These are phyloP conservation scores for Dichotomocladium elegans DNA, from an alignment of 371 early-diverging fungal species.

Conservation along the genomic window DNA sequence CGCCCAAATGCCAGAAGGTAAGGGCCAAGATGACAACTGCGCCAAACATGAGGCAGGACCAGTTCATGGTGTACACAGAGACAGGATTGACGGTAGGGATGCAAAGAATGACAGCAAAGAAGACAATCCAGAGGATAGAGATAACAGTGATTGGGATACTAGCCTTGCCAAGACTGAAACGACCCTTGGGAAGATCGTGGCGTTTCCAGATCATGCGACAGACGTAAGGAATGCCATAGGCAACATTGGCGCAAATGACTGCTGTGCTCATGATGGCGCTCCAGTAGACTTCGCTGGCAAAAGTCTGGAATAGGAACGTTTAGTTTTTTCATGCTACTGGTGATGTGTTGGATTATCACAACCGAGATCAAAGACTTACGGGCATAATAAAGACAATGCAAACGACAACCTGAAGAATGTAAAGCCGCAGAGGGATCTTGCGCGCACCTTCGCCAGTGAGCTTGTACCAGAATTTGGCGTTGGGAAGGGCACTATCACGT, in stretches of 20 bases:
- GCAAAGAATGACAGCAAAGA: conserved; percentile 24
- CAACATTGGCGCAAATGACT: conserved; percentile 21
- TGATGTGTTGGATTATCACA: no score
- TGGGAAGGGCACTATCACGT: conserved; percentile 20
- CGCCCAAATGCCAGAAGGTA: conserved; percentile 15
- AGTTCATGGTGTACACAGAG: conserved; percentile 17
- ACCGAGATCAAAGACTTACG: conserved; percentile 14
- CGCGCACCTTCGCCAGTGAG: conserved; percentile 6
- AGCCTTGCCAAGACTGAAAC: conserved; percentile 21
- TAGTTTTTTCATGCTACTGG: neutral
- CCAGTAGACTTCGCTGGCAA: conserved; percentile 20
- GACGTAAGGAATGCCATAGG: conserved; percentile 22
- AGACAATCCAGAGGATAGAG: conserved; percentile 20
- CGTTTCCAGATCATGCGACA: conserved; percentile 25
- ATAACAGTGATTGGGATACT: conserved; percentile 19
- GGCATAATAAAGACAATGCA: conserved; percentile 23
- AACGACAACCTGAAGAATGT: conserved; percentile 11
- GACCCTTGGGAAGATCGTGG: conserved; percentile 16
- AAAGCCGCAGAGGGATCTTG: conserved; percentile 14
- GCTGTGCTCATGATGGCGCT: conserved; percentile 19
- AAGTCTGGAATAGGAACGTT: conserved; percentile 5
- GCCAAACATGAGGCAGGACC: conserved; percentile 23
- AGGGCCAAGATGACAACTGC: conserved; percentile 15
- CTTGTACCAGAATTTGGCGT: conserved; percentile 18
- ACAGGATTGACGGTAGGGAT: conserved; percentile 21